Base-by-base conservation (phyloP, 495 filamentous ascomycete genomes). In the Trichoderma virens region DNA sequence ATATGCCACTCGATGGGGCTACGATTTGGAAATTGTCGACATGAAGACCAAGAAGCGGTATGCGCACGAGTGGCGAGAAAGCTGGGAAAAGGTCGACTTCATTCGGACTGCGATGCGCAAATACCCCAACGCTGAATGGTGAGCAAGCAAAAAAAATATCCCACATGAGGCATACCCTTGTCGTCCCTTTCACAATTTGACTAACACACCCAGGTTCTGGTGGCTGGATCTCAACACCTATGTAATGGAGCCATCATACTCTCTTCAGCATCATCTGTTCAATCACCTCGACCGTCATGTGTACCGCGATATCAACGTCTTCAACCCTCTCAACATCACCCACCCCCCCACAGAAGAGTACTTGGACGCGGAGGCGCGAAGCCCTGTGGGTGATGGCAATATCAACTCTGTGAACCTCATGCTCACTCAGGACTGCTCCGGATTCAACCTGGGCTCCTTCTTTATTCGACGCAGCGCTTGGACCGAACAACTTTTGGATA, bases 21-120 rank as follows among this genome's bases (percentile, higher is more conserved):
- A 99, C 74, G 89, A 97, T 64, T 78, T 99, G 62, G 94, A 99
- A 70, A 87, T 97, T 65, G 92, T 96, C 65, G 95, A 99, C 70
- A 93, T 99, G 92, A 89, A 91, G 72, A 96, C 93, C 28, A 95
- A 97, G 85, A 98, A 97, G 75, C 85, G 93, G 34, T 99, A 99
- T 73, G 95, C 94, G 59, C 95, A 99, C 73, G 94, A 99, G 71
- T 99, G 94, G 94, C 83, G 94, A 70, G 94, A 99, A 76, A 93
- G 92, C 72, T 99, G 94, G 94, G 94, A 99, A 78, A 98, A 97
- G 81, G 93, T 96, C 62, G 94, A 99, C 72, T 89, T 91, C 56
- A 89, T 99, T 67, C 88, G 95, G 64, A 90, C 94, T 63, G 86
- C 88, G 32, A 90, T 99, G 83, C 83, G 85, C 73, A 96, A 97